Percentiles rank a stretch among this genome's conserved stretches.
Conservation (phyloP, 2,329 filamentous ascomycete genomes). For the Microsporum audouinii region DNA sequence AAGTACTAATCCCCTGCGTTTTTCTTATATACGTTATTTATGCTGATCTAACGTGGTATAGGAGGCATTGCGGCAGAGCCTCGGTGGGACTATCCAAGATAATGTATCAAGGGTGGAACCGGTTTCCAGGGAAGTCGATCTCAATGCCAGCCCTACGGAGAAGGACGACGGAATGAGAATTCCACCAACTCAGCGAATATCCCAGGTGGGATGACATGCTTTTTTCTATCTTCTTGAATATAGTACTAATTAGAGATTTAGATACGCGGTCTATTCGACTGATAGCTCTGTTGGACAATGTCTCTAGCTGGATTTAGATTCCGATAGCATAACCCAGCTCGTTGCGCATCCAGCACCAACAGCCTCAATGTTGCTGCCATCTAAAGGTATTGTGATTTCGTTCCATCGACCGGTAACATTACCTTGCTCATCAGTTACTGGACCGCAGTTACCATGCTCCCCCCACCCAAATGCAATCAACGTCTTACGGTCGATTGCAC, state of each 20-base stretch:
- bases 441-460: constrained; percentile 92
- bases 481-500: constrained; percentile 51
- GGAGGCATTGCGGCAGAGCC: constrained; percentile 23
- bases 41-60: constrained; percentile 10
- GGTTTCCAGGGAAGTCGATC: background rate
- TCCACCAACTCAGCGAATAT: constrained; percentile 40
- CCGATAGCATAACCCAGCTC: constrained; percentile 52
- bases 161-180: constrained; percentile 16
- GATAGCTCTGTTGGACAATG: constrained; percentile 10
- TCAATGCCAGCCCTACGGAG: background rate
- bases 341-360: constrained; percentile 85
- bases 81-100: constrained; percentile 25
- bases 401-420: constrained; percentile 62
- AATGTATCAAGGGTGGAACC: constrained; percentile 18
- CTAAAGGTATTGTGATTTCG: constrained; percentile 49
- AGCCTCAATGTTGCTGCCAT: constrained; percentile 43
- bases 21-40: background rate
- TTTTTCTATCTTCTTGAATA: background rate
- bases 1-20: constrained; percentile 25
- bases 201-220: constrained; percentile 28
- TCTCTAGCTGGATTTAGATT: background rate
- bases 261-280: constrained; percentile 35
- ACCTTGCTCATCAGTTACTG: constrained; percentile 47
- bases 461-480: constrained; percentile 92
- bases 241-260: constrained; percentile 16